Evolutionary conservation across 306 rosid species (phyloP).

Genomic region (cucumber (Cucumis sativus)): Cucumber_9930_V3 NC_026655.2:3246501-3247000

Average conservation of each 20-base stretch:
- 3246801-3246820: neutral
- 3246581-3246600: constrained; percentile 40
- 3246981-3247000: neutral
- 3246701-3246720: too few species aligned
- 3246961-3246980: neutral
- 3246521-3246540: constrained; percentile 94
- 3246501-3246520: constrained; percentile 98
- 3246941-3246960: neutral
- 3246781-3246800: neutral
- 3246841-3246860: too few species aligned
- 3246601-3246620: constrained; percentile 20
- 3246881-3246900: neutral
- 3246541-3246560: constrained; percentile 83
- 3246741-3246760: neutral
- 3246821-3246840: neutral
- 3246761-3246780: neutral
- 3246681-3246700: too few species aligned
- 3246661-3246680: too few species aligned
- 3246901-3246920: too few species aligned
- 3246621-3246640: constrained; percentile 20
- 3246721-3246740: neutral
- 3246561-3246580: constrained; percentile 87
- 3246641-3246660: too few species aligned
- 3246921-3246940: too few species aligned
- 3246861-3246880: neutral